These are phyloP conservation scores for Endoconidiophora polonica DNA, from an alignment of 2,329 filamentous ascomycete species.

Conservation along the genomic window DNA sequence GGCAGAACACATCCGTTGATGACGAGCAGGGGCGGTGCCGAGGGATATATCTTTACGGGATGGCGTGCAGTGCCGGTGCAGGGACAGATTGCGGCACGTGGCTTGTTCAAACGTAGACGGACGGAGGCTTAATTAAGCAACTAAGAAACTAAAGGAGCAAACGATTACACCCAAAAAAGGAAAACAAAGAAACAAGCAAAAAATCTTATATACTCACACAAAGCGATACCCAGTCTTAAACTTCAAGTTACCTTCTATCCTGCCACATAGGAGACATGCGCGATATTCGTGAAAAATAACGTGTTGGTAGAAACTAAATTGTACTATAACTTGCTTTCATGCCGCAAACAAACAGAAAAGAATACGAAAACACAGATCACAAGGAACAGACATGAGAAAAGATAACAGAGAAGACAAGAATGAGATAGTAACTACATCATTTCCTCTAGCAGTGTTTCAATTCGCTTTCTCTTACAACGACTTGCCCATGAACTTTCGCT, in stretches of 20 bases:
- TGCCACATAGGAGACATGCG: too few relatives aligned
- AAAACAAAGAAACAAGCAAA: neutral
- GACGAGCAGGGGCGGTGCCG: constrained; percentile 72
- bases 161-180: neutral
- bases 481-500: constrained; percentile 99
- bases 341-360: neutral
- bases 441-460: neutral
- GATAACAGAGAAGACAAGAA: neutral
- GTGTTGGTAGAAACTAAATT: neutral
- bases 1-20: constrained; percentile 87
- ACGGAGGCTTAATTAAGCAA: constrained; percentile 20
- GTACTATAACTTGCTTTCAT: neutral
- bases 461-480: constrained; percentile 36
- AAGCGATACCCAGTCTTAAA: too few relatives aligned
- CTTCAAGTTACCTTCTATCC: too few relatives aligned
- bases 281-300: too few relatives aligned
- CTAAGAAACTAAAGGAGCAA: neutral
- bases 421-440: constrained; percentile 12
- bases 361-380: neutral
- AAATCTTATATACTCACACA: too few relatives aligned
- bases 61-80: constrained; percentile 65
- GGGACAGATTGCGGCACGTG: constrained; percentile 67
- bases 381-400: neutral
- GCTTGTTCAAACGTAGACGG: constrained; percentile 60
- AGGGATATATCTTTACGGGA: constrained; percentile 79